Evolutionary conservation across 2,329 filamentous ascomycete genomes (phyloP).

Genomic region (Pseudomassariella vexata): DNA sequence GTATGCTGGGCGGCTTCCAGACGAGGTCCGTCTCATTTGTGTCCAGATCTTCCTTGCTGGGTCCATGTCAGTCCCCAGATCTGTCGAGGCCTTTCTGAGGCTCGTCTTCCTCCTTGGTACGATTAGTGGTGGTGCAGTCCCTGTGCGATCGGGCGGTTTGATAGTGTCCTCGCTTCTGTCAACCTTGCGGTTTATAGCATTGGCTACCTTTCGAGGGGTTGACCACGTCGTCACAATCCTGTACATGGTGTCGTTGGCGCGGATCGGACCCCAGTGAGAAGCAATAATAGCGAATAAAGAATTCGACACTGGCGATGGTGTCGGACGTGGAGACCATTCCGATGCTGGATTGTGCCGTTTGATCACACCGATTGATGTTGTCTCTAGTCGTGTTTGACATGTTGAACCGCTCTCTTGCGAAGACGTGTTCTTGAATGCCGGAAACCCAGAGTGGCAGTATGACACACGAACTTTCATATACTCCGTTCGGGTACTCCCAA

Average conservation of each 20-base stretch:
- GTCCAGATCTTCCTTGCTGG: neutral
- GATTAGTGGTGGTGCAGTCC: neutral
- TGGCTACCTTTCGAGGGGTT: too few relatives aligned
- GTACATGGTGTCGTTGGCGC: conserved; percentile 35
- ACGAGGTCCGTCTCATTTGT: neutral
- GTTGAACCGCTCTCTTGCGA: conserved; percentile 26
- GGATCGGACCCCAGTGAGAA: conserved; percentile 41
- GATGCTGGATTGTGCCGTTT: conserved; percentile 42
- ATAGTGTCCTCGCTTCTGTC: too few relatives aligned
- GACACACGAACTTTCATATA: conserved; percentile 47
- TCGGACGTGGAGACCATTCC: conserved; percentile 42
- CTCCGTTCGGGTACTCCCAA: conserved; percentile 40
- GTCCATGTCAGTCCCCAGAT: neutral
- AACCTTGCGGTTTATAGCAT: too few relatives aligned
- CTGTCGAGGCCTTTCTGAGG: neutral
- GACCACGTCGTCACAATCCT: conserved; percentile 14
- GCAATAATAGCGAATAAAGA: conserved; percentile 39
- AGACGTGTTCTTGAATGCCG: conserved; percentile 21
- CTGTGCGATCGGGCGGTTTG: neutral
- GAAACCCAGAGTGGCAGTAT: conserved; percentile 53
- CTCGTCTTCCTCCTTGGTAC: neutral
- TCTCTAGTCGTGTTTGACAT: conserved; percentile 45
- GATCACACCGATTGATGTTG: conserved; percentile 44
- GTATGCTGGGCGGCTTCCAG: neutral
- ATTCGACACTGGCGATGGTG: conserved; percentile 25